Percentiles rank a stretch among this genome's conserved stretches.
These are phyloP conservation scores for Monosporozyma yasuniensis DNA, from an alignment of 805 yeast species.

Conservation along the genomic window DNA sequence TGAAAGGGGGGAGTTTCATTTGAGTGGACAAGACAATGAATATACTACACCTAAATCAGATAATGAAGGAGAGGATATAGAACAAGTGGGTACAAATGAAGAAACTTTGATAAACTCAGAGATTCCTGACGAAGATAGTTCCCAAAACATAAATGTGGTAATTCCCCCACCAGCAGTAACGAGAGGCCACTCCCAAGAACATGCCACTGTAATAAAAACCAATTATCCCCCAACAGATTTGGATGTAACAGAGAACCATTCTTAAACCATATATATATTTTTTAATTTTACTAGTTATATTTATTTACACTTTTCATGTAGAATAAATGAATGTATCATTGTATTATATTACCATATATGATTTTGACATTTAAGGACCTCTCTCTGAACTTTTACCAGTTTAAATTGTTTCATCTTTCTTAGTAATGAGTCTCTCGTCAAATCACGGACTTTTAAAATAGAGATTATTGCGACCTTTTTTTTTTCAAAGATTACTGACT, in stretches of 20 bases:
- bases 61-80: background rate
- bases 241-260: background rate
- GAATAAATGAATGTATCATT: background rate
- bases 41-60: background rate
- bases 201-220: background rate
- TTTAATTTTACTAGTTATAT: background rate
- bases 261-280: background rate
- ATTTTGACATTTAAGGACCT: background rate
- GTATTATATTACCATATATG: too few relatives aligned
- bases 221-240: background rate
- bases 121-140: background rate
- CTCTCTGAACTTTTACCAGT: too few relatives aligned
- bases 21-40: conserved; percentile 21
- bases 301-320: background rate
- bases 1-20: conserved; percentile 41
- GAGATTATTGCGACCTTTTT: background rate
- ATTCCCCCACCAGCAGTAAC: background rate
- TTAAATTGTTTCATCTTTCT: background rate
- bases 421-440: background rate
- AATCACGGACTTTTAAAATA: background rate
- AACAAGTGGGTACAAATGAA: conserved; percentile 3
- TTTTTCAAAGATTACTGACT: background rate
- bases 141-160: background rate
- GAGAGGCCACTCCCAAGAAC: background rate
- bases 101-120: background rate